Evolutionary conservation across 345 rosid species (phyloP).

Genomic region (Crucihimalaya himalaica): DNA sequence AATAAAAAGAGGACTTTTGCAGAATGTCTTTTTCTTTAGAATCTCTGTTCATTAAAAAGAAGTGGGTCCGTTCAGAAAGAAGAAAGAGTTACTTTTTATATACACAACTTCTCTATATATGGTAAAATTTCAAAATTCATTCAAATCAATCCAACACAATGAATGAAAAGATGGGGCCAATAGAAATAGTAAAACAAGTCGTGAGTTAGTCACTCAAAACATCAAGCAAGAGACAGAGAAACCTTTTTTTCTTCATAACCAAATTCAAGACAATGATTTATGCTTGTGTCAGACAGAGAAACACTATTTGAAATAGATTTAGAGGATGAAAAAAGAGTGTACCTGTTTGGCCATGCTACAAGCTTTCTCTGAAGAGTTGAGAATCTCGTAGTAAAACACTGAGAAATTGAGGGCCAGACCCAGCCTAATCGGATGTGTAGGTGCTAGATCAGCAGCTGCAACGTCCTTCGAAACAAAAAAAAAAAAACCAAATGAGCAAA

Average conservation of each 20-base stretch:
- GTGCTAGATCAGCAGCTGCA: conserved; percentile 63
- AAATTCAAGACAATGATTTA: neutral
- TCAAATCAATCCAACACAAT: conserved; percentile 27
- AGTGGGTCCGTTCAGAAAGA: conserved; percentile 34
- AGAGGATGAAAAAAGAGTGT: neutral
- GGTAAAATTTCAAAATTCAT: neutral
- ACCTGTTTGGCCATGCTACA: conserved; percentile 82
- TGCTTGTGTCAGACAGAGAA: neutral
- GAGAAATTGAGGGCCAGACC: conserved; percentile 75
- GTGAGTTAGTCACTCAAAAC: conserved; percentile 2
- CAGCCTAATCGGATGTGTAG: conserved; percentile 72
- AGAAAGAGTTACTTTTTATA: conserved; percentile 6
- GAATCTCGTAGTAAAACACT: conserved; percentile 70
- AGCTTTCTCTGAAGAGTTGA: conserved; percentile 71
- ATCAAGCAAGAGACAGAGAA: conserved; percentile 14
- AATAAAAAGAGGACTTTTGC: conserved; percentile 29
- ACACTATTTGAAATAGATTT: too few relatives aligned
- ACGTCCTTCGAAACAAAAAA: conserved; percentile 47
- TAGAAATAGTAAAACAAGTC: conserved; percentile 4
- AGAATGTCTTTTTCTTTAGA: conserved; percentile 25
- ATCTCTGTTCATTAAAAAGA: conserved; percentile 23
- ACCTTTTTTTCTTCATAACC: conserved; percentile 3
- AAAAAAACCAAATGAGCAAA: neutral
- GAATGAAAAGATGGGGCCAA: conserved; percentile 6
- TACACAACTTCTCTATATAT: conserved; percentile 13